These are phyloP conservation scores for Theobroma cacao DNA, from an alignment of 345 rosid species.

Conservation along the genomic window DNA sequence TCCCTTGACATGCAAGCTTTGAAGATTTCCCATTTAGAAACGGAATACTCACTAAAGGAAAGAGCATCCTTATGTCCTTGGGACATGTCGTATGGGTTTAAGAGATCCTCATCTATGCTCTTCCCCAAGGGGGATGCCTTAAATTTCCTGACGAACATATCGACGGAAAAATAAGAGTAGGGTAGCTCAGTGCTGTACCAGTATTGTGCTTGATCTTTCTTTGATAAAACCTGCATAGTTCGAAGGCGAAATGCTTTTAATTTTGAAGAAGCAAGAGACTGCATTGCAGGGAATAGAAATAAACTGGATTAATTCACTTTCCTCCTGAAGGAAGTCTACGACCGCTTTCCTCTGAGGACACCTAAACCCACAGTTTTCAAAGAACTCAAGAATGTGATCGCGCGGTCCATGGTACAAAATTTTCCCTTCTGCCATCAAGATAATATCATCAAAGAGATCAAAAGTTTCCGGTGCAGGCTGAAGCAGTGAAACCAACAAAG, in stretches of 20 bases:
- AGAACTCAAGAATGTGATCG: constrained; percentile 30
- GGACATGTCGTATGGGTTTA: constrained; percentile 35
- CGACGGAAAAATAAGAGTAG: constrained; percentile 37
- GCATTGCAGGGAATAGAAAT: neutral
- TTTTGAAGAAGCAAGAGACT: neutral
- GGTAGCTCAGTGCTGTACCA: constrained; percentile 39
- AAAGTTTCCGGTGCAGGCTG: constrained; percentile 70
- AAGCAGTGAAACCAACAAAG: constrained; percentile 58
- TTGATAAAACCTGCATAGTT: constrained; percentile 30
- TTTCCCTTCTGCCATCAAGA: constrained; percentile 61
- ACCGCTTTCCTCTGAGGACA: constrained; percentile 66
- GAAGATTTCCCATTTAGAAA: constrained; percentile 51
- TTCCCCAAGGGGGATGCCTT: constrained; percentile 32
- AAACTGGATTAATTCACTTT: constrained; percentile 4
- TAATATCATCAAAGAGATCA: constrained; percentile 60
- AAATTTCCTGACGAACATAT: constrained; percentile 42
- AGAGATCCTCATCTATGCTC: constrained; percentile 35
- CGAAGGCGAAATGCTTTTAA: neutral
- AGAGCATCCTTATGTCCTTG: constrained; percentile 40
- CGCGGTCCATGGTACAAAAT: constrained; percentile 64
- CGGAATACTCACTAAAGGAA: constrained; percentile 34
- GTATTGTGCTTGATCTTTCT: constrained; percentile 59
- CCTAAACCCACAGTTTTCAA: constrained; percentile 57
- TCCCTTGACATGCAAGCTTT: constrained; percentile 58
- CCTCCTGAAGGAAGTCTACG: constrained; percentile 71